Evolutionary conservation across 2,329 filamentous ascomycete genomes (phyloP).

Genomic region (Penicillium hesseltinei): DNA sequence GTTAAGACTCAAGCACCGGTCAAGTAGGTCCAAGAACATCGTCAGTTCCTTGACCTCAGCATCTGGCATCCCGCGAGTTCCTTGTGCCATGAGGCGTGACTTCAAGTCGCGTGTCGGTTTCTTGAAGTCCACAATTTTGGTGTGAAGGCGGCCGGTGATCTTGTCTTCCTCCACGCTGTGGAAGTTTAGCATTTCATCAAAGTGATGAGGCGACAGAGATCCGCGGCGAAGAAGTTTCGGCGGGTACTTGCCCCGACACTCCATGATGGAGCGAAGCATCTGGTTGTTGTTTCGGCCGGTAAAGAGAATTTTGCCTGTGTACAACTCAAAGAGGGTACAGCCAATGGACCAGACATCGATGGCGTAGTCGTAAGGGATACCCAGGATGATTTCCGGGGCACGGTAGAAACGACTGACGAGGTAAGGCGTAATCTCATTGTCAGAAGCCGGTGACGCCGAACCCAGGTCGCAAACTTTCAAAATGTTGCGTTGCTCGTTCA

Average conservation of each 20-base stretch:
- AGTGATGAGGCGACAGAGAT: slow-evolving; percentile 72
- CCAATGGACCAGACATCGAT: slow-evolving; percentile 98
- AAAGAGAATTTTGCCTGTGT: slow-evolving; percentile 96
- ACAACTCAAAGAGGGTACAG: slow-evolving; percentile 94
- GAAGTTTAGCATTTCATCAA: slow-evolving; percentile 82
- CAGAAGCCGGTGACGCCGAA: slow-evolving; percentile 87
- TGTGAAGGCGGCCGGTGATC: slow-evolving; percentile 72
- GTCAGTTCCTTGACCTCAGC: slow-evolving; percentile 73
- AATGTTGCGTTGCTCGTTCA: slow-evolving; percentile 76
- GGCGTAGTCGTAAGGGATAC: slow-evolving; percentile 91
- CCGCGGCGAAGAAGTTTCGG: slow-evolving; percentile 85
- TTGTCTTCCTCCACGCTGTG: slow-evolving; percentile 82
- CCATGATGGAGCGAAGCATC: slow-evolving; percentile 96
- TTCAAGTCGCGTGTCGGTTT: slow-evolving; percentile 82
- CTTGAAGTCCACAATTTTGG: slow-evolving; percentile 46
- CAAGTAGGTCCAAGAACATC: slow-evolving; percentile 81
- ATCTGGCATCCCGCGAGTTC: slow-evolving; percentile 70
- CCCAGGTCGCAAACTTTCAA: slow-evolving; percentile 96
- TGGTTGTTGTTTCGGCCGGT: slow-evolving; percentile 95
- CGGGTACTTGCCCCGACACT: slow-evolving; percentile 88
- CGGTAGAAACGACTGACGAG: slow-evolving; percentile 97
- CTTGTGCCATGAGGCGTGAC: slow-evolving; percentile 69
- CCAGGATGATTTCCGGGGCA: slow-evolving; percentile 93
- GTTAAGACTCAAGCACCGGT: slow-evolving; percentile 84
- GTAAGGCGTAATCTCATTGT: slow-evolving; percentile 91